These are phyloP conservation scores for Kalmanozyma brasiliensis DNA, from an alignment of 1,284 basidiomycete species.

Conservation along the genomic window DNA sequence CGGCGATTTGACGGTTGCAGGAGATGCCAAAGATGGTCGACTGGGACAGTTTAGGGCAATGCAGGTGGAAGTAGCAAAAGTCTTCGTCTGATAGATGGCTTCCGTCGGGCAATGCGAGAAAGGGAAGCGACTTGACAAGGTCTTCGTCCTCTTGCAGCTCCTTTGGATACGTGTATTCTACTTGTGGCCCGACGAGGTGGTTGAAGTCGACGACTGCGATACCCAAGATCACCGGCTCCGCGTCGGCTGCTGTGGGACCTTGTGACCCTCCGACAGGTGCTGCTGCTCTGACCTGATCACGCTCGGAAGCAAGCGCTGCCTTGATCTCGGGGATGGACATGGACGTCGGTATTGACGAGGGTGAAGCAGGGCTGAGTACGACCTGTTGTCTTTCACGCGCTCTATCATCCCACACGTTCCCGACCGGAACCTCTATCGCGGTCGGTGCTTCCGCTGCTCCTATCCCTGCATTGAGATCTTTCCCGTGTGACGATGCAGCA, in stretches of 20 bases:
- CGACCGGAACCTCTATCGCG: too few species aligned
- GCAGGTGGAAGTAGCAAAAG: conserved; percentile 94
- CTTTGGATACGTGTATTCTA: conserved; percentile 62
- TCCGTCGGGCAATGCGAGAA: conserved; percentile 96
- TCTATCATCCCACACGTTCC: not conserved
- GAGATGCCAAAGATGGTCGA: conserved; percentile 56
- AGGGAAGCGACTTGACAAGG: conserved; percentile 76
- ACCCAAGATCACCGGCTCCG: conserved; percentile 55
- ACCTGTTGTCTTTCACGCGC: not conserved
- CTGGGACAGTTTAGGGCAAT: conserved; percentile 39
- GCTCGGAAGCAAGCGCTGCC: conserved; percentile 37
- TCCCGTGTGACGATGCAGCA: too few species aligned
- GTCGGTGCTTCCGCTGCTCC: too few species aligned
- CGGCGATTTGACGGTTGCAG: conserved; percentile 90
- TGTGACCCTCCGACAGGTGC: conserved; percentile 11
- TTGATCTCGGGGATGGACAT: conserved; percentile 48
- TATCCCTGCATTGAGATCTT: too few species aligned
- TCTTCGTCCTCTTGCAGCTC: conserved; percentile 61
- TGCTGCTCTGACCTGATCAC: conserved; percentile 31
- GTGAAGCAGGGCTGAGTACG: conserved; percentile 7
- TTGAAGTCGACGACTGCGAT: conserved; percentile 67
- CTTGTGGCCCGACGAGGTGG: conserved; percentile 65
- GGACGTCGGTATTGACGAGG: conserved; percentile 25
- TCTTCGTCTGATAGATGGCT: conserved; percentile 94
- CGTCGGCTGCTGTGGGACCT: not conserved